Base-by-base conservation (phyloP, 2,329 filamentous ascomycete genomes). In the Coniochaeta ligniaria region DNA sequence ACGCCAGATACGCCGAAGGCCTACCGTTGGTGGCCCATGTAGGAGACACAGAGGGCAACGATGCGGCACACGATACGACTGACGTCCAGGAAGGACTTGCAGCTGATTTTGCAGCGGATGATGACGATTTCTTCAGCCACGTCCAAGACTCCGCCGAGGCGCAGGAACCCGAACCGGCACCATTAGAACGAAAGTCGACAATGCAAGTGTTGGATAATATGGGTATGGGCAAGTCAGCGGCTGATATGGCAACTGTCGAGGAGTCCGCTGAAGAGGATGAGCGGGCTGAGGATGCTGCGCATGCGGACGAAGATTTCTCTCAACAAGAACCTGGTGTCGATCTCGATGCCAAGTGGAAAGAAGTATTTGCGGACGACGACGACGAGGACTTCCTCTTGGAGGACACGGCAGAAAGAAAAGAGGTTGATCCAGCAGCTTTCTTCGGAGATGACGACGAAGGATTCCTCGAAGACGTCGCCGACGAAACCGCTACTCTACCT, bases 401-500 rank as follows among this genome's bases (percentile, higher is more conserved):
- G 11, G 85, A 91, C 35, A 75, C 80, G 16, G 57, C 63, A 6
- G 76, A 76, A 36, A 62, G 69, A 4, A 77, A 80, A 47, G 80
- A 80, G 59, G 68, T 90, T 20, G 87, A 91, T 65, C 81, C 86
- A 0, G 77, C 83, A 28, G 80, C 82, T 1, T 86, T 94, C 66
- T 87, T 93, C 64, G 86, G 90, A 54, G 93, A 93, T 66, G 93
- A 96, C 71, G 90, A 91, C 65, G 90, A 93, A 68, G 92, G 91
- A 0, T 89, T 97, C 62, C 77, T 97, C 11, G 88, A 96, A 7
- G 92, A 93, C 61, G 80, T 82, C 4, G 79, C 78, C 12, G 75
- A 80, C 22, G 71, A 79, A 61, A 67, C 63, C 61, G 69, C 63
- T 62, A 58, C 63, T 3, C 67, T 64, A 50, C 65, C 70, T 43